Evolutionary conservation across 2,329 filamentous ascomycete species (phyloP).

Genomic region (Aspergillus transmontanensis): DNA sequence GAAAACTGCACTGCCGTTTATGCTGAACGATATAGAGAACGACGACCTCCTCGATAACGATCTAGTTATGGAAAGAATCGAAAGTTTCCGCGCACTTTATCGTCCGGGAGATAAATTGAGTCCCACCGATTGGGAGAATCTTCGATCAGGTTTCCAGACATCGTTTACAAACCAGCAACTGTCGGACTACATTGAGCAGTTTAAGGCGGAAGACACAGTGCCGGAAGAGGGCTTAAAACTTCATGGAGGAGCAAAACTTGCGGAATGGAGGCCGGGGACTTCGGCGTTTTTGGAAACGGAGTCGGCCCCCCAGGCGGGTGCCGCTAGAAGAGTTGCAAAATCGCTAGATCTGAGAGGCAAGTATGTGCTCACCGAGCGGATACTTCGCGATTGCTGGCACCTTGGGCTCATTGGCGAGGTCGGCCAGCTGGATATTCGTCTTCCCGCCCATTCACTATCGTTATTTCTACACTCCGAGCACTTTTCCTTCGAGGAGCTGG

Average conservation of each 20-base stretch:
- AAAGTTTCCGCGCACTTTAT: conserved; percentile 28
- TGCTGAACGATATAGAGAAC: conserved; percentile 31
- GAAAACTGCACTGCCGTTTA: conserved; percentile 22
- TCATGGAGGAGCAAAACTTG: not conserved
- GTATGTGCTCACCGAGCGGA: conserved; percentile 34
- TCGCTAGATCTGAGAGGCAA: conserved; percentile 33
- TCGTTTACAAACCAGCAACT: conserved; percentile 41
- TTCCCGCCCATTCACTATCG: conserved; percentile 30
- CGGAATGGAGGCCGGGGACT: conserved; percentile 36
- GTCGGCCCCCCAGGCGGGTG: conserved; percentile 12
- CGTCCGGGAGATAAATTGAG: conserved; percentile 29
- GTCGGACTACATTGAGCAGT: conserved; percentile 29
- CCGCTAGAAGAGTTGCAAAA: conserved; percentile 24
- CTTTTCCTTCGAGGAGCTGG: conserved; percentile 42
- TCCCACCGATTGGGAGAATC: conserved; percentile 30
- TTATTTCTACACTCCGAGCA: conserved; percentile 35
- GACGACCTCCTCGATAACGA: conserved; percentile 14
- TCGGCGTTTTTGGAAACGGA: conserved; percentile 32
- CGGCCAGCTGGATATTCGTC: conserved; percentile 40
- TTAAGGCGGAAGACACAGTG: not conserved
- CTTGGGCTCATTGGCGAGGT: conserved; percentile 35
- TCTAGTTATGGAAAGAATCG: conserved; percentile 29
- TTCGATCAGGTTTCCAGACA: conserved; percentile 32
- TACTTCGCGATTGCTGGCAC: conserved; percentile 44
- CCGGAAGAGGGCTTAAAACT: not conserved